Evolutionary conservation across 2,329 filamentous ascomycete species (phyloP).

Genomic region (Gremmenia infestans): DNA sequence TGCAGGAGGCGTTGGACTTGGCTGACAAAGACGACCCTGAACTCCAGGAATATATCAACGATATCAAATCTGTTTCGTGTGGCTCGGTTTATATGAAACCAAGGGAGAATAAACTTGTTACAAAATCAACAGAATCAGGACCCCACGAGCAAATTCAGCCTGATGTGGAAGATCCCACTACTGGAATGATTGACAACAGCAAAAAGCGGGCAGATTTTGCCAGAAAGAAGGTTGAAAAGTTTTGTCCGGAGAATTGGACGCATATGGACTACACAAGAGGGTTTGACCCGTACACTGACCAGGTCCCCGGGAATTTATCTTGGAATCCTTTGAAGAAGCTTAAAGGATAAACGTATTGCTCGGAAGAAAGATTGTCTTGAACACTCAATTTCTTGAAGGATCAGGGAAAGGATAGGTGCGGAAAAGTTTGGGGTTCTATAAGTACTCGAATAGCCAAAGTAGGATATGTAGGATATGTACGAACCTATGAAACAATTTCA

Average conservation of each 20-base stretch:
- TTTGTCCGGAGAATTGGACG: not conserved
- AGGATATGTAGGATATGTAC: too few species aligned
- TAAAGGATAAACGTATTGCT: too few species aligned
- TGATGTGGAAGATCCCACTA: not conserved
- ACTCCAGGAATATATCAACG: not conserved
- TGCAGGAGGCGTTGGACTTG: not conserved
- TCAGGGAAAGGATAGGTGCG: too few species aligned
- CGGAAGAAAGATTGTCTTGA: too few species aligned
- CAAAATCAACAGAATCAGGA: not conserved
- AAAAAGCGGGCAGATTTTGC: not conserved
- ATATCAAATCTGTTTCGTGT: not conserved
- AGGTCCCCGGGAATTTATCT: not conserved
- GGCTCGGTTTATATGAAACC: not conserved
- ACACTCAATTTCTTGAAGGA: too few species aligned
- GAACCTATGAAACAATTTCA: too few species aligned
- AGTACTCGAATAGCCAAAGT: too few species aligned
- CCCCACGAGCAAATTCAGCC: not conserved
- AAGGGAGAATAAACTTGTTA: not conserved
- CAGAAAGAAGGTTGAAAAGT: not conserved
- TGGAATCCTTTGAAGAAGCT: not conserved
- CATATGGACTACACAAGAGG: not conserved
- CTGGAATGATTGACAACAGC: not conserved
- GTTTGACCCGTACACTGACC: not conserved
- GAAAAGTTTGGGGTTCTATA: too few species aligned
- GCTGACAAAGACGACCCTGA: not conserved